phyloP scores from a whole-genome alignment of 2,329 filamentous ascomycete genomes.

The Onygenales sp. region DNA sequence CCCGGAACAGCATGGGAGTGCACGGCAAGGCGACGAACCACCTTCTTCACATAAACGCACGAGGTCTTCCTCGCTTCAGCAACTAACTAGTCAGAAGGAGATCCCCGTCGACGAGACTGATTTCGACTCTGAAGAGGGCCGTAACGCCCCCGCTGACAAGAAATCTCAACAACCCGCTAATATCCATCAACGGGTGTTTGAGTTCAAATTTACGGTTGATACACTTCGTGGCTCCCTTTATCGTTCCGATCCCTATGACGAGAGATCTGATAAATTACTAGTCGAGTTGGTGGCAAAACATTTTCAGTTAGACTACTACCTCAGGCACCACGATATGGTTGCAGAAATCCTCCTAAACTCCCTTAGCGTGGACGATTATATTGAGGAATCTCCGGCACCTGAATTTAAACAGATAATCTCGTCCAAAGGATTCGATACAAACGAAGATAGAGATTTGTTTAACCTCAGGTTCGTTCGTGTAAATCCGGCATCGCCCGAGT shows the following conservation, averaged over 20 bases:
- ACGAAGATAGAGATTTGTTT: constrained; percentile 71
- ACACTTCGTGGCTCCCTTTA: constrained; percentile 88
- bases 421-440: constrained; percentile 62
- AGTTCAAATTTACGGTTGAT: constrained; percentile 94
- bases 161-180: constrained; percentile 47
- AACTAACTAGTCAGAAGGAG: constrained; percentile 60
- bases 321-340: constrained; percentile 83
- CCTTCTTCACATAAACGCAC: constrained; percentile 34
- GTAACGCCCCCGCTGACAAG: constrained; percentile 16
- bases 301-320: constrained; percentile 79
- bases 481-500: constrained; percentile 84
- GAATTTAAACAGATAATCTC: constrained; percentile 98
- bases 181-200: constrained; percentile 81
- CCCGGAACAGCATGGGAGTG: constrained; percentile 26
- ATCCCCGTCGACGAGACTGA: constrained; percentile 65
- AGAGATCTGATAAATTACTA: constrained; percentile 67
- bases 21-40: constrained; percentile 27
- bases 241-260: constrained; percentile 69
- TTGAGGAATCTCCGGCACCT: constrained; percentile 65
- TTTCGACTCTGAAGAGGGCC: constrained; percentile 49
- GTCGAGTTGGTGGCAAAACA: constrained; percentile 86
- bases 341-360: constrained; percentile 83
- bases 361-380: constrained; percentile 85
- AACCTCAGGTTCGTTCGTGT: constrained; percentile 83
- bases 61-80: constrained; percentile 58